phyloP scores from a whole-genome alignment of 202 grass and related monocot species.

The Brachypodium distachyon region DNA sequence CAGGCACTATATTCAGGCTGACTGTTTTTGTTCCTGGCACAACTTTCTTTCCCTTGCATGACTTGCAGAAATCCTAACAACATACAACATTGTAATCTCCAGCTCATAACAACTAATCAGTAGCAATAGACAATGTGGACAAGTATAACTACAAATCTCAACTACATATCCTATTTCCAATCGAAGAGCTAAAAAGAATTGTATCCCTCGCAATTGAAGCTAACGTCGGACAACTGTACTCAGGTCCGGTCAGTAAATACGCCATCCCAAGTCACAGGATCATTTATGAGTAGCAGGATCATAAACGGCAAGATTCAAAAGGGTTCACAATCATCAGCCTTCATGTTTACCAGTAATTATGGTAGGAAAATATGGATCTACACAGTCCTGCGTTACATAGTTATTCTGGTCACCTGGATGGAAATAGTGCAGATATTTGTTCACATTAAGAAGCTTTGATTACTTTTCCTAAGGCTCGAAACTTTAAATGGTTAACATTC shows the following conservation, averaged over 20 bases:
- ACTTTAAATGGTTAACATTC: neutral
- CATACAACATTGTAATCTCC: constrained; percentile 22
- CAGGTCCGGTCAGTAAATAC: neutral
- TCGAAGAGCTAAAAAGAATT: neutral
- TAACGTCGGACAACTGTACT: neutral
- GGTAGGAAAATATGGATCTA: neutral
- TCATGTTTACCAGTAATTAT: neutral
- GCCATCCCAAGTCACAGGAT: neutral
- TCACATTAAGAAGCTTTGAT: neutral
- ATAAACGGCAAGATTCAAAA: neutral
- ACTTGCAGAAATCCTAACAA: constrained; percentile 75
- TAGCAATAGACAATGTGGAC: neutral
- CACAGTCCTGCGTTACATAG: neutral
- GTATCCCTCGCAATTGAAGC: neutral
- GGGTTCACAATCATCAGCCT: neutral
- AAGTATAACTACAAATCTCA: neutral
- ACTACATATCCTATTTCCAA: neutral
- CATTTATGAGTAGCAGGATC: neutral
- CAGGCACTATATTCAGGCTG: constrained; percentile 65
- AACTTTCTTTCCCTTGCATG: constrained; percentile 77
- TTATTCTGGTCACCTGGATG: neutral
- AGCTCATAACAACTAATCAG: neutral
- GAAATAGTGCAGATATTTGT: neutral
- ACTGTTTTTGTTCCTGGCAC: constrained; percentile 57
- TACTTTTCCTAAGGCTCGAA: neutral